phyloP scores from a whole-genome alignment of 2,329 filamentous ascomycete species.

The Penicillium sp. region DNA sequence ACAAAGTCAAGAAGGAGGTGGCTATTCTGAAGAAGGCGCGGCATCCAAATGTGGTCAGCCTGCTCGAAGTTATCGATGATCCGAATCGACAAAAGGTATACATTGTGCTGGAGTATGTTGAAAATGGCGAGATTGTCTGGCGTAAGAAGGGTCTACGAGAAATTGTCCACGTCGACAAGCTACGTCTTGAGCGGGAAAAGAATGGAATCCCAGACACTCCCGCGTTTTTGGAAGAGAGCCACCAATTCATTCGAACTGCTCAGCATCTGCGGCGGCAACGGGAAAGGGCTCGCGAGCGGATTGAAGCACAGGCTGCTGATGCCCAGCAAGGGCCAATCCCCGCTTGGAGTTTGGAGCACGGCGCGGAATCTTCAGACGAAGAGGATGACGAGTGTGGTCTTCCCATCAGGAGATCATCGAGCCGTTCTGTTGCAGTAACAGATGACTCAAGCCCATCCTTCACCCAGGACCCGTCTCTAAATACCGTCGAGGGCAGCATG shows the following conservation, averaged over 20 bases:
- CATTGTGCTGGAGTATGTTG: constrained; percentile 93
- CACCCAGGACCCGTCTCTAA: constrained; percentile 35
- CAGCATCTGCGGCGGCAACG: constrained; percentile 45
- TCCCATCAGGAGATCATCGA: constrained; percentile 34
- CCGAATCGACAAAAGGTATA: constrained; percentile 97
- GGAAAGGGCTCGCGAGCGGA: constrained; percentile 61
- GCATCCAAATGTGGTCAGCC: constrained; percentile 92
- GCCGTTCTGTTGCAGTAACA: constrained; percentile 38
- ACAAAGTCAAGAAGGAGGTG: constrained; percentile 88
- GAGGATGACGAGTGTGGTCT: constrained; percentile 44
- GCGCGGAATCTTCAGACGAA: constrained; percentile 55
- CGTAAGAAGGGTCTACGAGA: constrained; percentile 81
- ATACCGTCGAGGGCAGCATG: constrained; percentile 74
- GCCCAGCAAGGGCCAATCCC: constrained; percentile 56
- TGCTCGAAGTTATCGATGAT: constrained; percentile 97
- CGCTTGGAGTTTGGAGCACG: constrained; percentile 83
- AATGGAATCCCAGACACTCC: constrained; percentile 74
- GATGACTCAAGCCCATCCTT: constrained; percentile 57
- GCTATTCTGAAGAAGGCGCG: constrained; percentile 98
- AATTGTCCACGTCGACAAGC: constrained; percentile 79
- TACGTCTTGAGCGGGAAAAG: constrained; percentile 70
- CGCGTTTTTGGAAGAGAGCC: constrained; percentile 46
- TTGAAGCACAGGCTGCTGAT: constrained; percentile 58
- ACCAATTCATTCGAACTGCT: constrained; percentile 42
- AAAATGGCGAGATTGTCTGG: constrained; percentile 92